A percentile compares a stretch with the other conserved stretches of the same genome.
Conservation (phyloP, 192 early-diverging fungal species). For the Backusella liffmaniae region DNA sequence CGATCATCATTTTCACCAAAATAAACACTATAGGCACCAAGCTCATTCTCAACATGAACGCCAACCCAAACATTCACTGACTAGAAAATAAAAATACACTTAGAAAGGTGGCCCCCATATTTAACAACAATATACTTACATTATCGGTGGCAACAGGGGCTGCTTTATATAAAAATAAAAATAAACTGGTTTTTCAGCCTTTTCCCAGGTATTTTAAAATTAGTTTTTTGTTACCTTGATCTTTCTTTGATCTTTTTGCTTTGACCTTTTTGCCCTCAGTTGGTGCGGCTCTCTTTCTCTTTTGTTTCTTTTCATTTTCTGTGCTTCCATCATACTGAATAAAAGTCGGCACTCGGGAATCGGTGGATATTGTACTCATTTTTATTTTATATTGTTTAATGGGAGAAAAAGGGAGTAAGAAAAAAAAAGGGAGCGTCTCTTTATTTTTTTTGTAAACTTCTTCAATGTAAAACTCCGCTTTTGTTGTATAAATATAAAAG, state of each 20-base stretch:
- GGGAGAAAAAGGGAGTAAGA: neutral
- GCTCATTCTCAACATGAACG: neutral
- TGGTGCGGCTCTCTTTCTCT: neutral
- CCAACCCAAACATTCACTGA: neutral
- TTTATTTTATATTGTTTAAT: neutral
- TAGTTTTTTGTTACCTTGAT: neutral
- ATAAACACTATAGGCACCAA: neutral
- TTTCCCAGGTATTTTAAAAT: neutral
- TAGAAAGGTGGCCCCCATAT: neutral
- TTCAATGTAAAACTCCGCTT: too few species aligned
- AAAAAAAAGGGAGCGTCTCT: too few species aligned
- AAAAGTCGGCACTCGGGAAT: neutral
- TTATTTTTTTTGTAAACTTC: too few species aligned
- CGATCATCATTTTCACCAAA: neutral
- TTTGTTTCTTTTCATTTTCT: neutral
- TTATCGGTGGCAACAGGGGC: neutral
- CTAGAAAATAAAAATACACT: neutral
- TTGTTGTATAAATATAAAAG: too few species aligned
- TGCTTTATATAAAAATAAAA: neutral
- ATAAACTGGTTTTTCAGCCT: neutral
- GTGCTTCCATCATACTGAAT: neutral
- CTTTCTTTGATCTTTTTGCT: neutral
- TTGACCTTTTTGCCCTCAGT: neutral
- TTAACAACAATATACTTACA: neutral
- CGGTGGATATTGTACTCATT: neutral